Evolutionary conservation across 2,329 filamentous ascomycete genomes (phyloP).

Genomic region (Corinectria fuckeliana): DNA sequence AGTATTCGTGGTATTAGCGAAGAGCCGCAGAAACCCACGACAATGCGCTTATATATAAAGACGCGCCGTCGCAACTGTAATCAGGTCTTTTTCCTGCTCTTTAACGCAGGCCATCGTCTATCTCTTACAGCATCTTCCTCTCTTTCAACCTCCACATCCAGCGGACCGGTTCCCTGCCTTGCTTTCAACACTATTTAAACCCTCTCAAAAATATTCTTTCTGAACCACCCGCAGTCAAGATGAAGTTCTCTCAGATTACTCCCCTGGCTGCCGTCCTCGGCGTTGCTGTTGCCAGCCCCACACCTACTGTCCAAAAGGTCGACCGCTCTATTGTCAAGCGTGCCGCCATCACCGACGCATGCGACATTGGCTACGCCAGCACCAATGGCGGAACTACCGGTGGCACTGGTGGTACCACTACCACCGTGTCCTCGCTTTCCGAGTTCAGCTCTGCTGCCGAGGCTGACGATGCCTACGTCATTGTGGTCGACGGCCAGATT

Average conservation of each 20-base stretch:
- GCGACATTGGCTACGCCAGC: conserved; percentile 44
- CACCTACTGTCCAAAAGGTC: conserved; percentile 38
- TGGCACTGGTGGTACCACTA: conserved; percentile 56
- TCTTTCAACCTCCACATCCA: no score
- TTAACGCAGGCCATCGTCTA: conserved; percentile 8
- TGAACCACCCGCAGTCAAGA: conserved; percentile 22
- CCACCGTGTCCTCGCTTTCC: conserved; percentile 51
- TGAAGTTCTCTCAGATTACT: conserved; percentile 43
- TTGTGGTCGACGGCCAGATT: conserved; percentile 51
- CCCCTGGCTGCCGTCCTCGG: conserved; percentile 36
- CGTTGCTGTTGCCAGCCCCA: conserved; percentile 41
- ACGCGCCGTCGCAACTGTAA: background rate
- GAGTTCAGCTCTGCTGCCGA: conserved; percentile 54
- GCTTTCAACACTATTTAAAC: no score
- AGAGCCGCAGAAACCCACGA: background rate
- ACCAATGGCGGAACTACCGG: conserved; percentile 54
- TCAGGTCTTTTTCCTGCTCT: background rate
- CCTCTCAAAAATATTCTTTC: background rate
- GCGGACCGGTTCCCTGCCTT: no score
- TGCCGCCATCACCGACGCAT: conserved; percentile 45
- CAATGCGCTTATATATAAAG: conserved; percentile 9
- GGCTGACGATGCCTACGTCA: conserved; percentile 50
- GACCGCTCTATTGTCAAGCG: conserved; percentile 42
- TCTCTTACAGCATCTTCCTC: background rate
- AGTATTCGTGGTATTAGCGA: no score